Evolutionary conservation across 139 green algal species (phyloP), one percentile per base, ranked within the genome.

Genomic region (Chlorella sp.): DNA sequence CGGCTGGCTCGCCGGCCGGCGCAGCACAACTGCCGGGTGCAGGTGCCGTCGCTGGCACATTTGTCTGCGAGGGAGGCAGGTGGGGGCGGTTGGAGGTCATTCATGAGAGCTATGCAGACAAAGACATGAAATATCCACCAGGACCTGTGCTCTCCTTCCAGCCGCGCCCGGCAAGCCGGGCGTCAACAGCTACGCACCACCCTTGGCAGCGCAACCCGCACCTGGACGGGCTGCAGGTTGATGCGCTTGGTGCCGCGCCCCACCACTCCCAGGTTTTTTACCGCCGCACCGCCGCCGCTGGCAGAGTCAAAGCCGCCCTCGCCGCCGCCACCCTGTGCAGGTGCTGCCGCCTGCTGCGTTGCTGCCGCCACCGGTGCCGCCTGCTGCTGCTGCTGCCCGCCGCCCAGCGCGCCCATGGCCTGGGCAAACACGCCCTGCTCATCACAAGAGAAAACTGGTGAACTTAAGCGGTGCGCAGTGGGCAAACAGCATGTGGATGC

Each of bases 241-340:
- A 94, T 90, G 79, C 92, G 90, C 89, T 91, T 93, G 58, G 84
- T 92, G 41, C 90, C 90, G 13, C 89, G 85, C 36, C 90, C 90
- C 34, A 93, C 89, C 34, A 93, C 85, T 0, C 90, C 90, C 73
- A 93, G 75, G 72, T 93, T 77, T 48, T 84, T 64, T 58, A 92
- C 87, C 22, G 64, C 38, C 1, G 51, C 51, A 2, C 38, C 5
- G 38, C 46, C 48, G 32, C 76, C 13, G 56, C 44, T 65, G 28
- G n/a, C 72, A 40, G 38, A 30, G 81, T 65, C 54, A 41, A 67
- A 76, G 58, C 58, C 69, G 80, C 79, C 67, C 51, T 43, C 58
- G 54, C 41, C 32, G 43, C 41, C 32, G 43, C 41, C 30, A 8
- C 9, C 46, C n/a, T 41, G 51, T 24, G 16, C 51, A 11, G 14